phyloP scores from a whole-genome alignment of 2,329 filamentous ascomycete species.

The Teratosphaeria epicoccoides region DNA sequence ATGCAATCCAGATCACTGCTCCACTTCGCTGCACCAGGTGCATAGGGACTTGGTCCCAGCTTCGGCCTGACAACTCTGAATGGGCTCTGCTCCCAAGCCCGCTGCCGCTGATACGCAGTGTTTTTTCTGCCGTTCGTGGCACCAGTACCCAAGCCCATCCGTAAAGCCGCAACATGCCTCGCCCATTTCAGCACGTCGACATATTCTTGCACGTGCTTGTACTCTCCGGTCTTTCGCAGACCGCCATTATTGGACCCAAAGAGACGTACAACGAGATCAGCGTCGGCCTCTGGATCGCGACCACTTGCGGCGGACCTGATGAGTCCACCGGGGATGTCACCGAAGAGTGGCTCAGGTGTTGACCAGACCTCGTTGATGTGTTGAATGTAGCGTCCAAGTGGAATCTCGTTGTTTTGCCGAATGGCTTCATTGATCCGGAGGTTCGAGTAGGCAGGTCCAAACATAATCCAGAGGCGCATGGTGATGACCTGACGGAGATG shows the following conservation, averaged over 20 bases:
- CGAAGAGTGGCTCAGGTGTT: not conserved
- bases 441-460: constrained; percentile 22
- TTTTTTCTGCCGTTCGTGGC: not conserved
- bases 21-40: not conserved
- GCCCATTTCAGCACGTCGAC: constrained; percentile 16
- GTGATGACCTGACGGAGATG: constrained; percentile 16
- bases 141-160: not conserved
- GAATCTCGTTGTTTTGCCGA: constrained; percentile 13
- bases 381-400: constrained; percentile 19
- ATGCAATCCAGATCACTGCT: not conserved
- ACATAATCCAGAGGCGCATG: constrained; percentile 25
- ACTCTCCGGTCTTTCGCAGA: not conserved
- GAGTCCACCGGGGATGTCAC: not conserved
- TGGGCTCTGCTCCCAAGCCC: not conserved
- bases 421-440: constrained; percentile 12
- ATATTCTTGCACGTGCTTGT: constrained; percentile 4
- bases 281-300: constrained; percentile 2
- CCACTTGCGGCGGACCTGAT: constrained; percentile 4
- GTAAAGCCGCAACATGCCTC: not conserved
- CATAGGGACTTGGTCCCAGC: not conserved
- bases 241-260: not conserved
- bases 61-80: not conserved
- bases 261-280: not conserved
- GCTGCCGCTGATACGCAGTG: not conserved
- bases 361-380: constrained; percentile 24